phyloP scores from a whole-genome alignment of 176 grass and related monocot species.

The Aechmea fasciata region DNA sequence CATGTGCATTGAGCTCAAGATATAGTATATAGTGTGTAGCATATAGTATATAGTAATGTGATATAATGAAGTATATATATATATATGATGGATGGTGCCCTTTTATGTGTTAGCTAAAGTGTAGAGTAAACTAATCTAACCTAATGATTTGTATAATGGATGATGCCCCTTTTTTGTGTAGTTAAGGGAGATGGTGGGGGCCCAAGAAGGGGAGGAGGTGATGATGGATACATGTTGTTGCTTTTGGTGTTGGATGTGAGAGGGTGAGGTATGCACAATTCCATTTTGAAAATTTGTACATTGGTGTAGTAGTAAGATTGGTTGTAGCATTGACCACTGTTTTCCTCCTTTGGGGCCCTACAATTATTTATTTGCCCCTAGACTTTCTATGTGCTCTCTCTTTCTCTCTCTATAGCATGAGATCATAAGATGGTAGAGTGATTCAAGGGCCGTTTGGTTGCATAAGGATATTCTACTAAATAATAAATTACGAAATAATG shows the following conservation, averaged over 20 bases:
- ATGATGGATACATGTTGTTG: constrained; percentile 3
- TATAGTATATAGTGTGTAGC: no score
- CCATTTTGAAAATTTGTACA: constrained; percentile 23
- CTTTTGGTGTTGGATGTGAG: neutral
- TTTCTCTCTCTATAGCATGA: no score
- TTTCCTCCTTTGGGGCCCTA: constrained; percentile 3
- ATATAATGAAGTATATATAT: no score
- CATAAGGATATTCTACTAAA: neutral
- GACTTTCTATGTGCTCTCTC: no score
- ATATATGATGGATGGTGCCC: no score
- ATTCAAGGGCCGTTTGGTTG: no score
- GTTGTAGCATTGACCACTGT: neutral
- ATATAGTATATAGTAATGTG: no score
- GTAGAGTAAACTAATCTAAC: neutral
- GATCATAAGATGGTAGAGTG: no score
- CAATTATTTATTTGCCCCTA: neutral
- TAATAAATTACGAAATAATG: no score
- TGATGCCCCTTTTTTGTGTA: neutral
- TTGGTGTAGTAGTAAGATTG: neutral
- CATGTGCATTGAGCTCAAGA: no score
- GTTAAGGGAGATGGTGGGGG: neutral
- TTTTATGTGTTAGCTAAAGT: neutral
- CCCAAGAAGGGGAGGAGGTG: neutral
- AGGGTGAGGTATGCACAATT: constrained; percentile 20
- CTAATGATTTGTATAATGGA: neutral